Evolutionary conservation across 139 green algal species (phyloP), one percentile per base, ranked within the genome.

Genomic region (Picochlorum costavermella): DNA sequence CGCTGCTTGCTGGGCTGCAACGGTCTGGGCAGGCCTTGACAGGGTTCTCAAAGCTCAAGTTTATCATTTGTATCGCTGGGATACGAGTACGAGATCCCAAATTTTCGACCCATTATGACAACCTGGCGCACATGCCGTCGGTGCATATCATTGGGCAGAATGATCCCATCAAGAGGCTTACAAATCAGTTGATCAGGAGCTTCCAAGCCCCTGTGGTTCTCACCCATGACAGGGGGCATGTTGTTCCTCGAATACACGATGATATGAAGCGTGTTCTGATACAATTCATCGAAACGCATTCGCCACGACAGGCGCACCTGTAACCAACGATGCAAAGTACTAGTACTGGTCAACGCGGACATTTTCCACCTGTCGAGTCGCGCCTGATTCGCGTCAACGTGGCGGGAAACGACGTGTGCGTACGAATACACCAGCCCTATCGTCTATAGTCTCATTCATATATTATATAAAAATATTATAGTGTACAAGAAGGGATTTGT

Each of bases 121-220:
- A 48, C 11, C 62, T 81, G 46, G 17, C 59, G 12, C 31, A 28
- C 3, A 48, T 62, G 10, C 80, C 80, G 14, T 80, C 75, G 0
- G 40, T 86, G 4, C 81, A 87, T 56, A 65, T 87, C 49, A 76
- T 83, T 46, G 81, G 81, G 5, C 75, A 84, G 44, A 66, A 59
- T 23, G 75, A 75, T 31, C 61, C 58, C 6, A 37, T 76, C 2
- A 76, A 79, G n/a, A 49, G 68, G 28, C 56, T 72, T 57, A 72
- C 56, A 6, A 72, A 72, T 44, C 6, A 65, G 23, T 57, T 72
- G 37, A 66, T 72, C 25, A 43, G 16, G 23, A 14, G 23, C 23
- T 74, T 68, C 17, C n/a, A 68, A 30, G 55, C 48, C 3, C 68
- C 68, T 9, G 29, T 74, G 2, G 60, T 74, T 0, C 46, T 74